Base-by-base conservation (phyloP, 306 rosid genomes). In the Cicer yamashitae region DNA sequence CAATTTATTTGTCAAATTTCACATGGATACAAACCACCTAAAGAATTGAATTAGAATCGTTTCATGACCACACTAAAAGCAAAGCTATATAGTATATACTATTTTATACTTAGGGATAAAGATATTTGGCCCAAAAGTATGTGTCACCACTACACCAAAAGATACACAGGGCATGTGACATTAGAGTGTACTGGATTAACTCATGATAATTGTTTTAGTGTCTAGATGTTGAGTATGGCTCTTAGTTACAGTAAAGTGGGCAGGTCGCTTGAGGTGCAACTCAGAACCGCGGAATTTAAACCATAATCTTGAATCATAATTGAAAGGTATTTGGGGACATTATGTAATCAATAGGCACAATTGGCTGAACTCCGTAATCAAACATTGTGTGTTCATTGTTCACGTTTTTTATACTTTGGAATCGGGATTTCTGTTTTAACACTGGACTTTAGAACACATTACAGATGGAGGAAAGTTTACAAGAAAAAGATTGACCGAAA, bases 41-140 rank as follows among this genome's bases (percentile, higher is more conserved):
- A 68, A 67, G 18, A 73, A 66, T 53, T 67, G 59, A 73, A 59
- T 13, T 50, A 11, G 37, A 15, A 63, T 37, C 57, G 54, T 77
- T 44, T 46, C 46, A 46, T 76, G 43, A 54, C 30, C 30, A 2
- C 12, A 20, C 15, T 53, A 38, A 40, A 51, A 22, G 30, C 78
- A 30, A 44, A 25, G 51, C 25, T 13, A 18, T 20, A 20, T 20
- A 18, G 20, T 22, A 22, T 22, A 22, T 37, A 47, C 6, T 47
- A 17, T 47, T 59, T 11, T 37, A 34, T 38, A 47, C 25, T 3
- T 37, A 10, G 40, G 48, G 59, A 13, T n/a, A 51, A 65, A 22
- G 47, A 76, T 41, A 38, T 22, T 40, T 40, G 30, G 20, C 9
- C 9, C 13, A 43, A 2, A 41, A 9, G 17, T 43, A 79, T 53